Conservation (phyloP, 2,329 filamentous ascomycete genomes). For the Gaeumannomyces sp. region DNA sequence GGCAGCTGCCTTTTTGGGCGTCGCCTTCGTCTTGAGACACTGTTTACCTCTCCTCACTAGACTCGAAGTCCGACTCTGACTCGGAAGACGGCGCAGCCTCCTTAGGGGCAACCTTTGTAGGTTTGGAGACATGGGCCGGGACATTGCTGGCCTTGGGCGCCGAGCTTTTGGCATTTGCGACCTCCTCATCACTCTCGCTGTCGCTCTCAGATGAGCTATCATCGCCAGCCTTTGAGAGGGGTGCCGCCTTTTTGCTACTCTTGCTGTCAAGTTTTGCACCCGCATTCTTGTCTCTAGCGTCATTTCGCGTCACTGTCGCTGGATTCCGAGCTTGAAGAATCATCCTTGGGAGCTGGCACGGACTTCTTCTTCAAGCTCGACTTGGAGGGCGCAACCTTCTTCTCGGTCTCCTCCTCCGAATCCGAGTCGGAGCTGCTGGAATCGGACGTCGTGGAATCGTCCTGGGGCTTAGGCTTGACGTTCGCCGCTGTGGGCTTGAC, state of each 20-base stretch:
- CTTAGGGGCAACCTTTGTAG: constrained; percentile 11
- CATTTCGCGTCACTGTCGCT: constrained; percentile 18
- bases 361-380: constrained; percentile 12
- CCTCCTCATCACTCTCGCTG: constrained; percentile 22
- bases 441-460: constrained; percentile 2
- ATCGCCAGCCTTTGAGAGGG: constrained; percentile 10
- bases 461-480: not conserved
- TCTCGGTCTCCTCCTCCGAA: constrained; percentile 12
- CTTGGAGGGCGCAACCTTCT: constrained; percentile 13
- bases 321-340: constrained; percentile 17
- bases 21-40: not conserved
- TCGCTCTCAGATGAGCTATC: constrained; percentile 18
- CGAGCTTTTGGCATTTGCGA: constrained; percentile 14
- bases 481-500: not conserved
- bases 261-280: constrained; percentile 10
- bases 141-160: constrained; percentile 10
- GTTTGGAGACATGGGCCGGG: constrained; percentile 15
- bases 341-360: constrained; percentile 11
- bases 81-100: constrained; percentile 10
- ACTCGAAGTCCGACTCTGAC: constrained; percentile 14
- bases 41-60: constrained; percentile 12
- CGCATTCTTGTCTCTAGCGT: not conserved
- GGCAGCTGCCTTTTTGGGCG: not conserved
- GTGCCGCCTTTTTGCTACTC: constrained; percentile 16
- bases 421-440: not conserved